Percentiles rank a stretch among this genome's conserved stretches.
phyloP scores from a whole-genome alignment of 2,329 filamentous ascomycete genomes.

The Rhynchosporium secalis region DNA sequence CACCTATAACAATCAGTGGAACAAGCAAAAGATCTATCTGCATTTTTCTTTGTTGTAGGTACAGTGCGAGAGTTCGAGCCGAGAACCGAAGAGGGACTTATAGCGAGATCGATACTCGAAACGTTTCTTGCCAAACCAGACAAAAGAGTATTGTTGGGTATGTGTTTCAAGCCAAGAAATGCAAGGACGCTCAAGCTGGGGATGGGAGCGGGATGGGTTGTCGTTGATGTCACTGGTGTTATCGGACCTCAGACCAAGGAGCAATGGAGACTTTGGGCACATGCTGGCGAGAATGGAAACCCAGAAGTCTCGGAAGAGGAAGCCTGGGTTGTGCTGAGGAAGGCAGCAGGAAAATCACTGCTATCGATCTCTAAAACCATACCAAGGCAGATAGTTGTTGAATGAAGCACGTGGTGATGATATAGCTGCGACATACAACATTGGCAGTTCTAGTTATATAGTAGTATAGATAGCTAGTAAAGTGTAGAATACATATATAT shows the following conservation, averaged over 20 bases:
- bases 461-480: too few species aligned
- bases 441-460: too few species aligned
- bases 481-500: too few species aligned
- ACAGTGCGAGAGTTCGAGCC: conserved; percentile 77
- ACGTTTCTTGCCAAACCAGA: conserved; percentile 43
- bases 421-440: too few species aligned
- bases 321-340: conserved; percentile 40
- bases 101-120: conserved; percentile 48
- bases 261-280: conserved; percentile 44
- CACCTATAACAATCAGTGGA: conserved; percentile 23
- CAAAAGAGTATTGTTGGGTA: conserved; percentile 73
- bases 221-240: conserved; percentile 44
- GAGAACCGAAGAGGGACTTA: conserved; percentile 58
- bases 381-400: too few species aligned
- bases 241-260: conserved; percentile 46
- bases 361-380: conserved; percentile 38
- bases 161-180: conserved; percentile 77
- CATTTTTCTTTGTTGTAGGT: conserved; percentile 67
- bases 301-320: conserved; percentile 35
- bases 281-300: conserved; percentile 35
- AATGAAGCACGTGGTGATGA: too few species aligned
- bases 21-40: conserved; percentile 53
- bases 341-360: conserved; percentile 40
- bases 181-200: conserved; percentile 66
- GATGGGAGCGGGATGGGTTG: conserved; percentile 51